A percentile compares a stretch with the other conserved stretches of the same genome.
Conservation (phyloP, 2,329 filamentous ascomycete species). For the Falciphora oryzae region DNA sequence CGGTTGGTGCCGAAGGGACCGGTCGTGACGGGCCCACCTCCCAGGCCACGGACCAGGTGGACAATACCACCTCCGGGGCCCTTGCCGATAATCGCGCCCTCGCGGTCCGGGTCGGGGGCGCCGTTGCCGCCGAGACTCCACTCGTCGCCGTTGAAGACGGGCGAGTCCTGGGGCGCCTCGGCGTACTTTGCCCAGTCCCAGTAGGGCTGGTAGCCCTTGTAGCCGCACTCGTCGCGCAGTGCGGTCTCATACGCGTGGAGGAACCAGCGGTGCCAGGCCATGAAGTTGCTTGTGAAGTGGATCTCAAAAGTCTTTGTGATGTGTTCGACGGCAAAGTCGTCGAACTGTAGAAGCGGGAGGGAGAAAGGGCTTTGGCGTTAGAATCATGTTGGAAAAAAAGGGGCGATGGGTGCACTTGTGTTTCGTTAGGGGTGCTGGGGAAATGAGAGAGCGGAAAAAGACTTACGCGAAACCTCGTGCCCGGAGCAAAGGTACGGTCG, state of each 20-base stretch:
- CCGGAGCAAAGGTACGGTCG: conserved; percentile 24
- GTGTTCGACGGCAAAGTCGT: conserved; percentile 45
- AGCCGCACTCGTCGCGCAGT: conserved; percentile 27
- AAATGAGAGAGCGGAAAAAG: too few relatives aligned
- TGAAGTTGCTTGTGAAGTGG: conserved; percentile 32
- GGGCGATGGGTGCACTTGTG: too few relatives aligned
- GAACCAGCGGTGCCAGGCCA: conserved; percentile 26
- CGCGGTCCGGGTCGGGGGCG: conserved; percentile 18
- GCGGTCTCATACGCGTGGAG: conserved; percentile 24
- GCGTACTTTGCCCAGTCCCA: conserved; percentile 40
- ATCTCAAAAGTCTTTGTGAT: conserved; percentile 40
- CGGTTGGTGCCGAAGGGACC: conserved; percentile 41
- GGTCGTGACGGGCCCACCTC: conserved; percentile 48
- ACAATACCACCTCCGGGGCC: conserved; percentile 22
- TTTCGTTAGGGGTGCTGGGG: too few relatives aligned
- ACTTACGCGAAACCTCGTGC: conserved; percentile 25
- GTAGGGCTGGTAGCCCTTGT: conserved; percentile 38
- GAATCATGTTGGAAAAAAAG: too few relatives aligned
- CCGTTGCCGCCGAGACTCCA: conserved; percentile 42
- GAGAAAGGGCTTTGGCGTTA: too few relatives aligned
- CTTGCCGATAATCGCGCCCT: conserved; percentile 20
- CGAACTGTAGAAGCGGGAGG: conserved; percentile 19
- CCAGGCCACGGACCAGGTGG: conserved; percentile 38
- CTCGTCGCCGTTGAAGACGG: conserved; percentile 44
- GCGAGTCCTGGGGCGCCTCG: conserved; percentile 31